Evolutionary conservation across 192 early-diverging fungal genomes (phyloP), one percentile per base, ranked within the genome.

Genomic region (Coemansia sp.): DNA sequence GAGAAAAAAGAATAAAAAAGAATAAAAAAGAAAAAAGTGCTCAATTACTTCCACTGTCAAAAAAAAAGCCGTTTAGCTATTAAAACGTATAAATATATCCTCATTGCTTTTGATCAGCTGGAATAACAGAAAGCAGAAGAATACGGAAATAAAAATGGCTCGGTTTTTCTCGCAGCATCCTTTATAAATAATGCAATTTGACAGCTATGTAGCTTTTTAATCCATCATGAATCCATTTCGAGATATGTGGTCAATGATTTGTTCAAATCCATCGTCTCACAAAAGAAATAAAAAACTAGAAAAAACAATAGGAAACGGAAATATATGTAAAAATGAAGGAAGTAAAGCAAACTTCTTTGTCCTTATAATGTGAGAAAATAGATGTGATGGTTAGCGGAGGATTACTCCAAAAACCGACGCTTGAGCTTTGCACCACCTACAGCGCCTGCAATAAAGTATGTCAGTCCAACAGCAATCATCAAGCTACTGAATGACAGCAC

Each of bases 381-480:
- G 1, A 28, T 28, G 22, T 28, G 22, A 28, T 28, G 22, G 22
- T 28, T 28, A 28, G 1, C 1, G 22, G 22, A 28, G 22, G 22
- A 41, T 41, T 41, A 41, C 11, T 34, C 35, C 22, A 38, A 36
- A 8, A 62, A 45, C 22, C 39, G 37, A 22, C 35, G 57, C 55
- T 71, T 65, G n/a, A 78, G 64, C 36, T 62, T 61, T 20, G 57
- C 71, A 5, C 79, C 79, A 28, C 79, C 79, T 38, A 76, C 57
- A 20, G 69, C 65, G 8, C 79, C 79, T 34, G 61, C 71, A 18
- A 73, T 56, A 81, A 76, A 81, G 57, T 76, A 81, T 15, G 59
- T 41, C 22, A 68, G 14, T 5, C 79, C 74, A 28, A 71, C 51
- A 0, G 66, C 20, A 43, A 73, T 45, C 53, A 81, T 62, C 17